Base-by-base conservation (phyloP, 768 basidiomycete species). In the Crucibulum laeve region DNA sequence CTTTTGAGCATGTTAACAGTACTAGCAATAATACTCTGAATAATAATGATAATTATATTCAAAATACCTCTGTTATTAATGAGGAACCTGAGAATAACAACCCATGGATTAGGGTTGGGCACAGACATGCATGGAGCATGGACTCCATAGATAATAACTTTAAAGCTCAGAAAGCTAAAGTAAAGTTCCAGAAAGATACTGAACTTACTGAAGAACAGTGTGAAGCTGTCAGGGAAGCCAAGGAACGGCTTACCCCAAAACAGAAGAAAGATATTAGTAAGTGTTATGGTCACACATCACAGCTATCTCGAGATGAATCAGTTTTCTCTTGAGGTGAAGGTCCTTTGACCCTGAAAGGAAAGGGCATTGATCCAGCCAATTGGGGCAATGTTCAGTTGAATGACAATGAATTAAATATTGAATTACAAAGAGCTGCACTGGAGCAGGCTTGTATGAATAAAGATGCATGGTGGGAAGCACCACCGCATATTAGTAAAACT, bases 331-430 rank as follows among this genome's bases (percentile, higher is more conserved):
- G n/a, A 7, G 28, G n/a, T 7, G 28, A 41, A 38, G 51, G 46
- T 4, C 41, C 49, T 22, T 52, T 46, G 21, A 40, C 17, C 18
- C 26, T 25, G 5, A 58, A 60, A 51, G 57, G 55, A 4, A 60
- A 60, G 41, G 46, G 43, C 1, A 32, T 45, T 17, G 55, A 60
- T 38, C 56, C 52, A n/a, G 22, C 35, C 2, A 56, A 60, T 32
- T 60, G 59, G 59, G 57, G 57, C 15, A 37, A 35, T 11, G 26
- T 52, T 30, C 30, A 42, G 4, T 22, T 57, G 1, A 39, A 44
- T 23, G 40, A 54, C 2, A 14, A 37, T 15, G 55, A 60, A 15
- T 13, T 53, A 3, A 42, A 60, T 42, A 7, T 44, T 13, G 49
- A 48, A 5, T 41, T 36, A 8, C 57, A 60, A 36, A 24, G 42